Evolutionary conservation across 2,329 filamentous ascomycete species (phyloP).

Genomic region (Epichloe hybrida): DNA sequence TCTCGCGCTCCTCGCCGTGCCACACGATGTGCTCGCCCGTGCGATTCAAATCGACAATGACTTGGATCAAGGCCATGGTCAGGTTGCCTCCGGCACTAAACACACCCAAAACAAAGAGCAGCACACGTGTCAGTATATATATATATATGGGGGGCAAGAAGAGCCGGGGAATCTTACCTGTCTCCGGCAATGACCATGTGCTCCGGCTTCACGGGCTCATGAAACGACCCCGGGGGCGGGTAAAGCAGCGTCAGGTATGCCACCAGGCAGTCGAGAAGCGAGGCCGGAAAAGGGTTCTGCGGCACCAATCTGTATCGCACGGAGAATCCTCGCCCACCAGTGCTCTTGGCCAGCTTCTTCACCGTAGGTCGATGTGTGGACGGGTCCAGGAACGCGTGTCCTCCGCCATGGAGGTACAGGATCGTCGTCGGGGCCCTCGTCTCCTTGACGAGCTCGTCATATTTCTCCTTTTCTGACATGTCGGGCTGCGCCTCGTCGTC

Average conservation of each 20-base stretch:
- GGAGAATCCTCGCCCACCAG: conserved; percentile 54
- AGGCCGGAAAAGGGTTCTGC: conserved; percentile 60
- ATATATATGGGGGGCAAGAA: neutral
- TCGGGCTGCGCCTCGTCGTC: conserved; percentile 35
- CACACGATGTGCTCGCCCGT: conserved; percentile 38
- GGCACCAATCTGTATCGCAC: conserved; percentile 65
- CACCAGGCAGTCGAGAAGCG: conserved; percentile 57
- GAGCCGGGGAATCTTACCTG: conserved; percentile 25
- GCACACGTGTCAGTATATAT: neutral
- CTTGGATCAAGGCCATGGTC: conserved; percentile 50
- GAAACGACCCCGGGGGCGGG: conserved; percentile 53
- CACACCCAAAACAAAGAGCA: too few species aligned
- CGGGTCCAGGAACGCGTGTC: conserved; percentile 60
- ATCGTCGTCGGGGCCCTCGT: conserved; percentile 48
- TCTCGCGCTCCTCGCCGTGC: conserved; percentile 41
- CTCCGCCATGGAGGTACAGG: conserved; percentile 66
- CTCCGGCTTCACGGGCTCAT: conserved; percentile 48
- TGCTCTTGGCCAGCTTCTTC: conserved; percentile 50
- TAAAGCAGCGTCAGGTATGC: conserved; percentile 63
- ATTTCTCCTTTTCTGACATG: conserved; percentile 51
- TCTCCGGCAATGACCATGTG: conserved; percentile 64
- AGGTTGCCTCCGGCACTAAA: conserved; percentile 60
- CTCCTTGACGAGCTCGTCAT: conserved; percentile 53
- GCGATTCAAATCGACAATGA: conserved; percentile 49
- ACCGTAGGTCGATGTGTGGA: conserved; percentile 46